A percentile compares a stretch with the other conserved stretches of the same genome.
phyloP scores from a whole-genome alignment of 108 stramenopile species.

The Asterionellopsis glacialis region DNA sequence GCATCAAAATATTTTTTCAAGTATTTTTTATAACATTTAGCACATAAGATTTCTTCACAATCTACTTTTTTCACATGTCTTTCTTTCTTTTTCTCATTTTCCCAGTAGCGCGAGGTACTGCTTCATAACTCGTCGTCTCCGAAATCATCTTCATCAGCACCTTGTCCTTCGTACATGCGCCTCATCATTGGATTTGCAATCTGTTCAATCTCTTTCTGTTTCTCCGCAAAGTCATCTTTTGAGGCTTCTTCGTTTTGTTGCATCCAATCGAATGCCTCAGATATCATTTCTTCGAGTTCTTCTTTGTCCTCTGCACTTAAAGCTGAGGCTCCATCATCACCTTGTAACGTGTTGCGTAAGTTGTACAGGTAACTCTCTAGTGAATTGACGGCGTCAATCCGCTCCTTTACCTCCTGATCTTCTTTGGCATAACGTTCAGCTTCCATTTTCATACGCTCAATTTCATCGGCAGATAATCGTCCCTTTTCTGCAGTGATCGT shows the following conservation, averaged over 20 bases:
- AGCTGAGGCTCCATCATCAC: conserved; percentile 65
- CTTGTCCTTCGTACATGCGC: conserved; percentile 80
- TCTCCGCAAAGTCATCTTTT: conserved; percentile 90
- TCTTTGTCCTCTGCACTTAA: conserved; percentile 90
- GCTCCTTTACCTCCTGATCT: conserved; percentile 84
- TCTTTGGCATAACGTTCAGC: conserved; percentile 92
- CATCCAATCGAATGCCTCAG: conserved; percentile 95
- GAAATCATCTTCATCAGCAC: conserved; percentile 63
- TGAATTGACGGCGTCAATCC: conserved; percentile 92
- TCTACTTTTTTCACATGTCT: too few species aligned
- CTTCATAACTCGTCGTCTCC: conserved; percentile 76
- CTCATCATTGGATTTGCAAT: conserved; percentile 93
- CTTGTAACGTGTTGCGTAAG: conserved; percentile 91
- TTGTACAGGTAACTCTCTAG: conserved; percentile 95
- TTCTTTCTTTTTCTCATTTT: too few species aligned
- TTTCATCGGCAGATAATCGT: conserved; percentile 92
- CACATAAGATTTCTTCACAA: too few species aligned
- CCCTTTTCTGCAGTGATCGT: conserved; percentile 96
- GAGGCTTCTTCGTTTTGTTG: conserved; percentile 93
- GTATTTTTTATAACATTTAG: too few species aligned
- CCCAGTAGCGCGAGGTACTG: too few species aligned
- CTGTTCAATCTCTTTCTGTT: conserved; percentile 94
- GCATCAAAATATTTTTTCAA: too few species aligned
- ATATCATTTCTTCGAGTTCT: conserved; percentile 82
- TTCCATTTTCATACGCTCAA: conserved; percentile 94